These are phyloP conservation scores for Nissolia schottii DNA, from an alignment of 306 rosid genomes.

Conservation along the genomic window DNA sequence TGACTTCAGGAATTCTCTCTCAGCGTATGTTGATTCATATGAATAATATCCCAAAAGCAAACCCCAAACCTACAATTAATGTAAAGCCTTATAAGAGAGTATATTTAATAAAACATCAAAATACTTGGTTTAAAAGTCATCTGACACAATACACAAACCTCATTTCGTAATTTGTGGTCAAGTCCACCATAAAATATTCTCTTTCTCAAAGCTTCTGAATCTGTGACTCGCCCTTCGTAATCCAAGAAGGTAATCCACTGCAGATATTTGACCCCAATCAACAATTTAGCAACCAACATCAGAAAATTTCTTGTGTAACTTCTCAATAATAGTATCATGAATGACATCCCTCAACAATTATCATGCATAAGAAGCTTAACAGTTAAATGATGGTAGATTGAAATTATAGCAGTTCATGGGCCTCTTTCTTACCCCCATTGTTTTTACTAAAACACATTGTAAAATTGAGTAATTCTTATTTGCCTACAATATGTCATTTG, in stretches of 20 bases:
- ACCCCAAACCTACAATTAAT: slow-evolving; percentile 69
- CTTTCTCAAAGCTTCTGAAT: slow-evolving; percentile 73
- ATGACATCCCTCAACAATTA: neutral
- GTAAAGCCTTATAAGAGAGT: slow-evolving; percentile 25
- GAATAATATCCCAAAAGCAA: slow-evolving; percentile 81
- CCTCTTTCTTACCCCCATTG: neutral
- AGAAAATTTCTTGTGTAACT: slow-evolving; percentile 5
- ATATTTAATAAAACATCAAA: slow-evolving; percentile 21
- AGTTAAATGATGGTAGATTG: neutral
- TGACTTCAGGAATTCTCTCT: slow-evolving; percentile 72
- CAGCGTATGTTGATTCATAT: slow-evolving; percentile 89
- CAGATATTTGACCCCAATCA: slow-evolving; percentile 28
- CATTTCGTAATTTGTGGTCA: slow-evolving; percentile 70
- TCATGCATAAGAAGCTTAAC: neutral
- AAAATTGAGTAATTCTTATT: slow-evolving; percentile 2
- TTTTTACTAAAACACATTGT: neutral
- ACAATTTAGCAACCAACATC: slow-evolving; percentile 14
- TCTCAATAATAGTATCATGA: neutral
- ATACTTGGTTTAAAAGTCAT: slow-evolving; percentile 10
- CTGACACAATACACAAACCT: slow-evolving; percentile 47
- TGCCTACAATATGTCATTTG: neutral
- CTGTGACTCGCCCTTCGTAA: slow-evolving; percentile 77
- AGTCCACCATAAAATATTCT: slow-evolving; percentile 97
- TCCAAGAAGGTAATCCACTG: slow-evolving; percentile 88
- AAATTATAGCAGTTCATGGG: neutral